Evolutionary conservation across 768 basidiomycete species (phyloP), one percentile per base, ranked within the genome.

Genomic region (Mycena kentingensis): DNA sequence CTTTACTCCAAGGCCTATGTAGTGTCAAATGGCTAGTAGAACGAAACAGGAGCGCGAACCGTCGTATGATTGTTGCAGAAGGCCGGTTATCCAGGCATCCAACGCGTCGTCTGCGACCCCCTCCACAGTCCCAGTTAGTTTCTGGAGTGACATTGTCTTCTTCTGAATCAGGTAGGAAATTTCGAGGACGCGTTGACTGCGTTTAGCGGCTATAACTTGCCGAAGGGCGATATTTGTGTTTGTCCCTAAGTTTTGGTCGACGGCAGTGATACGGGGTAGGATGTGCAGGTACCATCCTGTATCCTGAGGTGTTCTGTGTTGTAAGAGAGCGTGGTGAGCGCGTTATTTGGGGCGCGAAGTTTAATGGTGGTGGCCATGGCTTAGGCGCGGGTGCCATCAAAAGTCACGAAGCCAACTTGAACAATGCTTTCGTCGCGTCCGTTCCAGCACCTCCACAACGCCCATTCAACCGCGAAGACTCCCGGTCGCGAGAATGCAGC

Each of bases 1-100:
- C 59, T 78, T 78, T n/a, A 80, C 67, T 35, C 80, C 88, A 77
- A 63, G 41, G 55, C 60, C 69, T 73, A 49, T 28, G 13, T 27
- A 29, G 16, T 54, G 18, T 42, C 10, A 28, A 46, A 31, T 21
- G 13, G 21, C 15, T 55, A 31, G 46, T 32, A 31, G 38, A 19
- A 27, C 16, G 46, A n/a, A 21, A 49, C 45, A 43, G 35, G 37
- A 39, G 21, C 36, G 43, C 71, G 44, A 52, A 85, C 91, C 85
- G 61, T 78, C 74, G 64, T 93, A 92, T 10, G 85, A 78, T 27
- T 72, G 65, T 5, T 76, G 68, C 73, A 87, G 77, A 19, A 88
- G 66, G 3, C 69, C 64, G 42, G 74, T 72, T 15, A 77, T 75
- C 84, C 88, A 92, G 44, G 77, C 70, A 18, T 67, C 55, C 3